phyloP scores from a whole-genome alignment of 1,284 basidiomycete genomes.

The Apiotrichum akiyoshidainum region DNA sequence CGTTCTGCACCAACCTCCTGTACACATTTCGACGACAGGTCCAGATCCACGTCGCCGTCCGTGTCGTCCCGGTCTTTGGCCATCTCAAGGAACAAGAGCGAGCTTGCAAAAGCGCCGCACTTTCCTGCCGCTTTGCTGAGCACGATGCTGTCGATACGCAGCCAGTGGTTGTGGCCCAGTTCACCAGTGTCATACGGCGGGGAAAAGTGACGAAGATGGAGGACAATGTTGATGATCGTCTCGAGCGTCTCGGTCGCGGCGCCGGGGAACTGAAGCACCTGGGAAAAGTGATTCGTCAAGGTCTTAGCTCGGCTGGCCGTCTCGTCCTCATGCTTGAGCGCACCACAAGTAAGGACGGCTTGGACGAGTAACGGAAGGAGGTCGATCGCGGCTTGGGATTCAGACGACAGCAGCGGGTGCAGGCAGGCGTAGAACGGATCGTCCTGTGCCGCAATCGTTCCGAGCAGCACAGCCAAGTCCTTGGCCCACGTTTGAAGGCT shows the following conservation, averaged over 20 bases:
- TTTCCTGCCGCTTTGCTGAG: conserved; percentile 70
- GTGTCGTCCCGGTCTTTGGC: conserved; percentile 56
- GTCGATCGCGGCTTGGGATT: conserved; percentile 62
- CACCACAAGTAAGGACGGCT: conserved; percentile 56
- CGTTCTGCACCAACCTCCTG: conserved; percentile 31
- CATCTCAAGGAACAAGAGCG: conserved; percentile 84
- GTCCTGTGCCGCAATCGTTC: conserved; percentile 57
- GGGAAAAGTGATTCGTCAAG: conserved; percentile 65
- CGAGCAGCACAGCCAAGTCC: conserved; percentile 61
- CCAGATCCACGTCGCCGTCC: conserved; percentile 13
- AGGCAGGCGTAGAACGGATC: conserved; percentile 71
- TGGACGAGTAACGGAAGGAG: conserved; percentile 72
- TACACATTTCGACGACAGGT: conserved; percentile 19
- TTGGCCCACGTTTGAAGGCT: conserved; percentile 60
- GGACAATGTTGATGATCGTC: conserved; percentile 70
- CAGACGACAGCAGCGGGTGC: conserved; percentile 58
- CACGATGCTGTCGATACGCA: conserved; percentile 69
- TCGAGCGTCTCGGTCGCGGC: conserved; percentile 28
- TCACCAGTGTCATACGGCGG: conserved; percentile 55
- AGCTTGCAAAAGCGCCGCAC: conserved; percentile 81
- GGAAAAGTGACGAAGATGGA: conserved; percentile 71
- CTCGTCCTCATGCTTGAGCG: conserved; percentile 1
- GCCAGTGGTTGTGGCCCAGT: conserved; percentile 75
- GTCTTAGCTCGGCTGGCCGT: conserved; percentile 10
- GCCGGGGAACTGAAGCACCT: conserved; percentile 29